phyloP scores from a whole-genome alignment of 106 monocot genomes.

The Dioscorea alata region DNA sequence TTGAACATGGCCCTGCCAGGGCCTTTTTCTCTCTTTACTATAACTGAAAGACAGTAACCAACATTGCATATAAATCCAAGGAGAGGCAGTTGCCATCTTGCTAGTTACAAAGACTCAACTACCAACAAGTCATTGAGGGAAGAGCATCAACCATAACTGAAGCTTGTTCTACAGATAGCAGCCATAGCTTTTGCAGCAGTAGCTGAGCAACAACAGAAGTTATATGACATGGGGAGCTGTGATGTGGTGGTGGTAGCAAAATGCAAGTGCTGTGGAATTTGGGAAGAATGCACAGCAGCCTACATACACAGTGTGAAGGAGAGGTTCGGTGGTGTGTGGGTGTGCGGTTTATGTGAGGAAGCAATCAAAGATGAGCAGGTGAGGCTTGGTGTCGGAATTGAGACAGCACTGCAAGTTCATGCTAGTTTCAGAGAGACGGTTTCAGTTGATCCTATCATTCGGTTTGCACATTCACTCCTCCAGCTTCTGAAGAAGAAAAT shows the following conservation, averaged over 20 bases:
- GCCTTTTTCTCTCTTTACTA: background rate
- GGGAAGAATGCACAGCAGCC: conserved; percentile 37
- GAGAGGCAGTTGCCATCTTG: background rate
- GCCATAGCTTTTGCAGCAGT: background rate
- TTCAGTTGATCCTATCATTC: conserved; percentile 19
- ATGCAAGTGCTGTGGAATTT: conserved; percentile 34
- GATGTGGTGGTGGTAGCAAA: conserved; percentile 24
- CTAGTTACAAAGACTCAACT: background rate
- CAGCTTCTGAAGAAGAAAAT: conserved; percentile 25
- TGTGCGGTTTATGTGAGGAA: conserved; percentile 39
- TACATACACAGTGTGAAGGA: conserved; percentile 32
- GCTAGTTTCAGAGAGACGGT: conserved; percentile 30
- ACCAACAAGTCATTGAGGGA: background rate
- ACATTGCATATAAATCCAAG: background rate
- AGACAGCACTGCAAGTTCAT: conserved; percentile 29
- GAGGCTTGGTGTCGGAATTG: conserved; percentile 25
- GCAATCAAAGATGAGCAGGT: conserved; percentile 44
- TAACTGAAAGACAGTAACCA: background rate
- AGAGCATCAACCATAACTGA: too few species aligned
- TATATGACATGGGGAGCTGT: conserved; percentile 4
- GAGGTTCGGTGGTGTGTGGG: conserved; percentile 29
- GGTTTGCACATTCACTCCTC: conserved; percentile 29
- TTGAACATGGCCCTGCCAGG: background rate
- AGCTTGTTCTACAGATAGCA: too few species aligned
- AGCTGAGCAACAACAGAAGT: background rate